Conservation (phyloP, 768 basidiomycete genomes). For the Podaxis pistillaris region DNA sequence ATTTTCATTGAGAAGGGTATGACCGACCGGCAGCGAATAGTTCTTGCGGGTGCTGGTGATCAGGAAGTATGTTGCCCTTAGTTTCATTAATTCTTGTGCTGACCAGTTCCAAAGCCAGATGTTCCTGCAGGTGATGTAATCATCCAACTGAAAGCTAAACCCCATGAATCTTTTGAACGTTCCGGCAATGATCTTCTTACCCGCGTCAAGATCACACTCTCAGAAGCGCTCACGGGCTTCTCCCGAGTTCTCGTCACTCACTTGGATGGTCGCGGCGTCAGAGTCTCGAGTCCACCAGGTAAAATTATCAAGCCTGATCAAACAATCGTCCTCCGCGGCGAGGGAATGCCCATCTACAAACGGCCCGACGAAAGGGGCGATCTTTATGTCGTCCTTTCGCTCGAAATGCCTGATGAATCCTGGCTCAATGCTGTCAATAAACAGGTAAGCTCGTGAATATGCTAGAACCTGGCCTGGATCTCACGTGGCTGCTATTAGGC, state of each 20-base stretch:
- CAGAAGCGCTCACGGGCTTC: slow-evolving; percentile 95
- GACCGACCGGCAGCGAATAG: slow-evolving; percentile 78
- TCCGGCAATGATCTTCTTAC: slow-evolving; percentile 80
- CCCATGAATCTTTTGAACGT: slow-evolving; percentile 82
- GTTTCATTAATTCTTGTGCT: not conserved
- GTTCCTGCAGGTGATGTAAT: slow-evolving; percentile 88
- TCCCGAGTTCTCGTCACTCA: slow-evolving; percentile 88
- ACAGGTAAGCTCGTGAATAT: slow-evolving; percentile 37
- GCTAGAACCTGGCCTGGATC: not conserved
- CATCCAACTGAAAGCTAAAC: slow-evolving; percentile 66
- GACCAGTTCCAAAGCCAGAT: slow-evolving; percentile 56
- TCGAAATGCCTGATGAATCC: slow-evolving; percentile 83
- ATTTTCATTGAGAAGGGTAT: slow-evolving; percentile 87
- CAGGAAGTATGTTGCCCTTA: slow-evolving; percentile 57
- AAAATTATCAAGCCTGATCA: slow-evolving; percentile 76
- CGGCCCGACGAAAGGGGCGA: slow-evolving; percentile 70
- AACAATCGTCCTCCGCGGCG: slow-evolving; percentile 72
- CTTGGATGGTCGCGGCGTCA: slow-evolving; percentile 90
- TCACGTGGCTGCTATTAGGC: slow-evolving; percentile 38
- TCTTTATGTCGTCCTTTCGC: slow-evolving; percentile 75
- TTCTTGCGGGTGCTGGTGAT: slow-evolving; percentile 90
- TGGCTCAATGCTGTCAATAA: slow-evolving; percentile 72
- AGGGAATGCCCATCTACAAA: slow-evolving; percentile 87
- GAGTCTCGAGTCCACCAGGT: slow-evolving; percentile 68
- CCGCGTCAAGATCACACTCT: slow-evolving; percentile 81